Evolutionary conservation across 2,329 filamentous ascomycete genomes (phyloP), one percentile per base, ranked within the genome.

Genomic region (Torrubiella hemipterigena): DNA sequence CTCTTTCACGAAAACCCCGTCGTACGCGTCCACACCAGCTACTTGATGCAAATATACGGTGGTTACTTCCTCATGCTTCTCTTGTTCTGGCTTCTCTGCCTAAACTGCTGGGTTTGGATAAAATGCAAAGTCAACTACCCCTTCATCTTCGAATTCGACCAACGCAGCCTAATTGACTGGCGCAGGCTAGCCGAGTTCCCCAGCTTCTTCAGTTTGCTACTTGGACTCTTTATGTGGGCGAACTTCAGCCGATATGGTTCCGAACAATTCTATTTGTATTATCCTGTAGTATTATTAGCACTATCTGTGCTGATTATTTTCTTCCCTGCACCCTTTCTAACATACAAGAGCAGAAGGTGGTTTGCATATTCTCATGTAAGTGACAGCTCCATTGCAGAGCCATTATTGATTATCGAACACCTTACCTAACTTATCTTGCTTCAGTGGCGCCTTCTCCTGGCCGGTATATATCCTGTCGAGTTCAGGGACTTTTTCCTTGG

Each of bases 401-500:
- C n/a, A n/a, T n/a, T n/a, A n/a, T n/a, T 8, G 16, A 17, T 19
- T 14, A 17, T 22, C 14, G 17, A 14, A 14, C 18, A 7, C n/a
- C 10, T 17, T 16, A 15, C 12, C 31, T 31, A 16, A 13, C 40
- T 48, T 18, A 48, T 33, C 5, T n/a, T 27, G 12, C 2, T 15
- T 6, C 40, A 91, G 80, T 93, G 82, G 72, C 82, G 91, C 38
- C 65, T 96, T 13, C 60, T 93, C 32, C 69, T 89, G 29, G 84
- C 89, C 11, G 87, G 87, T 4, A 52, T 93, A 14, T 95, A 93
- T 47, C 85, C 85, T 2, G 91, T 98, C 30, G 89, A 96, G 51
- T 98, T 96, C 52, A 75, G 87, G 35, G 91, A 98, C 55, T 96
- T 98, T 59, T 96, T 95, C 55, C 69, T 96, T 0, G 91, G 91